Evolutionary conservation across 805 yeast genomes (phyloP).

Genomic region (Maudiozyma bulderi): DNA sequence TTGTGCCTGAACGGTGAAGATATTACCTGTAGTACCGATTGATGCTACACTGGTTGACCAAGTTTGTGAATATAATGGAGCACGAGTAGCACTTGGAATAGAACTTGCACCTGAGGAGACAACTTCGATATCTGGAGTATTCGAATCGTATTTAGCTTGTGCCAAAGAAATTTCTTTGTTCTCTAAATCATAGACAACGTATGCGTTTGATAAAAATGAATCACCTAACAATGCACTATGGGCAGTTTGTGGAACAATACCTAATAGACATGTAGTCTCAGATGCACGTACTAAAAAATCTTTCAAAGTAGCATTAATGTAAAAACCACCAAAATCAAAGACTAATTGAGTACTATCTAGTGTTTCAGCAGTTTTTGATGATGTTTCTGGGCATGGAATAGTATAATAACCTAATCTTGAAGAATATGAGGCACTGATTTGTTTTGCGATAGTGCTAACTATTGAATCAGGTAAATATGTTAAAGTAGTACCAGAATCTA

Average conservation of each 20-base stretch:
- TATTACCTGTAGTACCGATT: conserved; percentile 22
- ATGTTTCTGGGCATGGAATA: conserved; percentile 36
- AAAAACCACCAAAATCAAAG: conserved; percentile 51
- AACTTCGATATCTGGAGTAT: conserved; percentile 18
- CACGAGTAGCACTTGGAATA: conserved; percentile 42
- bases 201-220: conserved; percentile 46
- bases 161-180: conserved; percentile 48
- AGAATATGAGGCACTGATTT: conserved; percentile 38
- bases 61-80: conserved; percentile 39
- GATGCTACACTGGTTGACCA: conserved; percentile 23
- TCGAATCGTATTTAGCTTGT: conserved; percentile 27
- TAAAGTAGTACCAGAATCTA: conserved; percentile 50
- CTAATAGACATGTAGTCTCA: conserved; percentile 34
- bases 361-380: conserved; percentile 1
- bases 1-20: conserved; percentile 11
- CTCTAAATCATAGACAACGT: conserved; percentile 58
- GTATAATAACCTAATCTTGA: conserved; percentile 35
- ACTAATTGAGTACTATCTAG: conserved; percentile 26
- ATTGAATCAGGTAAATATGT: conserved; percentile 37
- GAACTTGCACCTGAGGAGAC: conserved; percentile 8
- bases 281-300: conserved; percentile 21
- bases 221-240: conserved; percentile 41
- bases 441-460: conserved; percentile 23
- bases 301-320: conserved; percentile 40
- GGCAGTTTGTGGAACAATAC: conserved; percentile 25